phyloP scores from a whole-genome alignment of 1,284 basidiomycete genomes.

The Mycena citricolor region DNA sequence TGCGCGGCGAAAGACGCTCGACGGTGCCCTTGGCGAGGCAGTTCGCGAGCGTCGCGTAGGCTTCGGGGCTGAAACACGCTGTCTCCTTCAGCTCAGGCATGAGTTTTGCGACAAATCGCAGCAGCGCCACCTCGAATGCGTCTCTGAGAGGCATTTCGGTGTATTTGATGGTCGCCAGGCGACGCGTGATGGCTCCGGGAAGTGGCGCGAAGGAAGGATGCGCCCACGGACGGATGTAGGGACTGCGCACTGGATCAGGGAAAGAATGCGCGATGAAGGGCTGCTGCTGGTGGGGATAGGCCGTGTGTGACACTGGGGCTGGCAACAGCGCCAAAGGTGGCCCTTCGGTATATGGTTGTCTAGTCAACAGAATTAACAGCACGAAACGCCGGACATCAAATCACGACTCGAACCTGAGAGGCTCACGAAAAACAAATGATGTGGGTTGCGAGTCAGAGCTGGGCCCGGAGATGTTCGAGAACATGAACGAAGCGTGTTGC shows the following conservation, averaged over 20 bases:
- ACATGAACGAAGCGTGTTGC: conserved; percentile 22
- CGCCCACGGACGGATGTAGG: conserved; percentile 51
- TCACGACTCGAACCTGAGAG: too few relatives aligned
- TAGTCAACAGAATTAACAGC: too few relatives aligned
- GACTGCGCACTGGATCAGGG: conserved; percentile 25
- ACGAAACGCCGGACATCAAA: too few relatives aligned
- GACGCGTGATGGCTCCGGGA: conserved; percentile 48
- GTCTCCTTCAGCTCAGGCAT: conserved; percentile 59
- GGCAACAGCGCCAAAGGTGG: conserved; percentile 21
- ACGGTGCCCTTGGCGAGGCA: conserved; percentile 44
- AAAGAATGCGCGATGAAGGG: conserved; percentile 30
- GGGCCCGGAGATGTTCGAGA: conserved; percentile 21
- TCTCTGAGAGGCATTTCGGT: conserved; percentile 60
- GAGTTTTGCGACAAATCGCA: conserved; percentile 51
- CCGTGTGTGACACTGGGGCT: conserved; percentile 9
- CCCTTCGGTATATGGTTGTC: too few relatives aligned
- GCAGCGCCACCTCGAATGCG: conserved; percentile 51
- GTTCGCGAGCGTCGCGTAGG: conserved; percentile 51
- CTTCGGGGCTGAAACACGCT: conserved; percentile 52
- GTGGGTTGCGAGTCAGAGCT: conserved; percentile 5
- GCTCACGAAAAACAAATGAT: too few relatives aligned
- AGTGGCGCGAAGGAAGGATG: conserved; percentile 59
- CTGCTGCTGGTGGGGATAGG: conserved; percentile 9
- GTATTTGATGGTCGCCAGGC: conserved; percentile 48
- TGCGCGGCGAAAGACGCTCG: conserved; percentile 43